Base-by-base conservation (phyloP, 2,329 filamentous ascomycete species). In the Ophiostoma angusticollis region DNA sequence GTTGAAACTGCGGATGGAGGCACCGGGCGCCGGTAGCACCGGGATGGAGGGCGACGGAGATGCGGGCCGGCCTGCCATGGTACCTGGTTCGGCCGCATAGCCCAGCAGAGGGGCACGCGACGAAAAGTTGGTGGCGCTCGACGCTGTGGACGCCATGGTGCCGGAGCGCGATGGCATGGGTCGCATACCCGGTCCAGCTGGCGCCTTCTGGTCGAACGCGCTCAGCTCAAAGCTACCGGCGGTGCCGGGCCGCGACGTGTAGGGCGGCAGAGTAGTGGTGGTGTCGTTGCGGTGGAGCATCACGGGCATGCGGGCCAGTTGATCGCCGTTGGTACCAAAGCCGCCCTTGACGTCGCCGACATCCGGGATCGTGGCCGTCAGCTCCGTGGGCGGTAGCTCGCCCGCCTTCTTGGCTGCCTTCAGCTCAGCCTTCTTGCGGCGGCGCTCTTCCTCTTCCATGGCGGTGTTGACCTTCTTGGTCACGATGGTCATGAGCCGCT, bases 381-480 rank as follows among this genome's bases (percentile, higher is more conserved):
- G 65, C 29, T 68, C 65, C 21, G 67, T 47, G 1, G 60, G 57
- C 17, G 62, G 53, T 45, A 68, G 65, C 35, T 71, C 72, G 37
- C 73, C 70, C 30, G 65, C 67, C 52, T 70, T 72, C 49, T 65
- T 67, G 4, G 68, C 69, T 14, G 60, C 63, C 50, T 61, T 70
- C 19, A 60, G 41, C 45, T 69, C 70, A 1, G 64, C 67, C 51
- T 64, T 72, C 18, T 61, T 60, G 49, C 69, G 66, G 50, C 69
- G 73, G 45, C 66, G 68, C 55, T 81, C 78, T 38, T 91, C 81
- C 50, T 86, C 85, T 37, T 79, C 81, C 19, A 96, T 62, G 0
- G 86, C 89, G 57, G 85, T 87, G 60, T 91, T 85, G 51, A 94
- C 83, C 61, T 91, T 95, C 51, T 68, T 72, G 39, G 78, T 77